A percentile compares a stretch with the other conserved stretches of the same genome.
phyloP scores from a whole-genome alignment of 768 basidiomycete species.

The Imleria badia region DNA sequence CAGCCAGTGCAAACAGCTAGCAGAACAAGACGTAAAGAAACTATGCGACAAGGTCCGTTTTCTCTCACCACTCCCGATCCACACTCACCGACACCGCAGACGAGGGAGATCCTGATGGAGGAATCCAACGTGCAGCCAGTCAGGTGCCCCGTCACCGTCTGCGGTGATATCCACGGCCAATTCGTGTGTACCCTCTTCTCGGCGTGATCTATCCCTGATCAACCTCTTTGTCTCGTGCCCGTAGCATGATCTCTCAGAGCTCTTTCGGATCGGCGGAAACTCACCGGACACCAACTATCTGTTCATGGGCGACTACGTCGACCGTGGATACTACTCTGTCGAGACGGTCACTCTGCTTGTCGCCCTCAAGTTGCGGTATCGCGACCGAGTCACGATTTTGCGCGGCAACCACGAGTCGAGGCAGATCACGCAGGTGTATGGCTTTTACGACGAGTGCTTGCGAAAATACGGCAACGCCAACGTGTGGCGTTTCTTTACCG shows the following conservation, averaged over 20 bases:
- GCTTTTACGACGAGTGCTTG: constrained; percentile 99
- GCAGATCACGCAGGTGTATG: constrained; percentile 99
- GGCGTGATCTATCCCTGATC: constrained; percentile 27
- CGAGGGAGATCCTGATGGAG: constrained; percentile 97
- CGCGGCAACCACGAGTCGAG: constrained; percentile 98
- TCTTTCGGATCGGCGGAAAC: constrained; percentile 98
- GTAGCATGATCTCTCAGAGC: constrained; percentile 98
- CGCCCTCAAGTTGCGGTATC: constrained; percentile 95
- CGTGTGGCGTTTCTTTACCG: constrained; percentile 99
- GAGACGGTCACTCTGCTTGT: constrained; percentile 98
- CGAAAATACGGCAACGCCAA: constrained; percentile 99
- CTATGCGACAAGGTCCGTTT: constrained; percentile 92
- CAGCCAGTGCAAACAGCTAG: constrained; percentile 94
- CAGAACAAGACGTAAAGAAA: constrained; percentile 94
- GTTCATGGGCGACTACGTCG: constrained; percentile 99
- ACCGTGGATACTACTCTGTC: constrained; percentile 98
- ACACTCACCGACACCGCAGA: constrained; percentile 49
- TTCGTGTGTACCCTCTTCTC: constrained; percentile 73
- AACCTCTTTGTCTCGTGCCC: constrained; percentile 10
- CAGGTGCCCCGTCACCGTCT: constrained; percentile 97
- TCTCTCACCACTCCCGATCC: constrained; percentile 7
- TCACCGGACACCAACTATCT: constrained; percentile 99
- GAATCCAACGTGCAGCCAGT: constrained; percentile 99
- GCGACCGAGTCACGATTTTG: constrained; percentile 96
- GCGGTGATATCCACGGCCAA: constrained; percentile 99